Conservation (phyloP, 345 rosid species). For the Syzygium oleosum region DNA sequence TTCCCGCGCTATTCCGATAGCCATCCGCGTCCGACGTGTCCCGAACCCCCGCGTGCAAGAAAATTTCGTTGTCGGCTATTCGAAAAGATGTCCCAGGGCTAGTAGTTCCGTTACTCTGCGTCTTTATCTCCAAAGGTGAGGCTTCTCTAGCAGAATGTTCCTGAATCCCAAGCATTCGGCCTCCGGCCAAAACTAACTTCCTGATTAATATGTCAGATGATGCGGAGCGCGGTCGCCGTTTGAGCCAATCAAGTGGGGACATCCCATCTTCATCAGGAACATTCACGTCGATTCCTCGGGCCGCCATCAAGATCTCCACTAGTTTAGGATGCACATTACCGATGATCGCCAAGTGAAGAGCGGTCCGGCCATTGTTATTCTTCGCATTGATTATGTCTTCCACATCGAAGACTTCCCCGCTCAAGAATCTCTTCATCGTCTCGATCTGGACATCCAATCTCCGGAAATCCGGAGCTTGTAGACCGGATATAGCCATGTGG, state of each 20-base stretch:
- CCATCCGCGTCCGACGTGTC: slow-evolving; percentile 21
- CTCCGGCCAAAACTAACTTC: slow-evolving; percentile 75
- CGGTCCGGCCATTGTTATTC: slow-evolving; percentile 65
- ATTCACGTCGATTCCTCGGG: slow-evolving; percentile 54
- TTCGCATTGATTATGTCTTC: slow-evolving; percentile 44
- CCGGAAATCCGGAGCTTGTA: slow-evolving; percentile 65
- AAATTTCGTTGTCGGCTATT: slow-evolving; percentile 62
- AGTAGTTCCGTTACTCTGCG: slow-evolving; percentile 40
- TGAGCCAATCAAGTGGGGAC: slow-evolving; percentile 84
- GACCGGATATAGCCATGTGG: slow-evolving; percentile 68
- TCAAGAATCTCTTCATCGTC: slow-evolving; percentile 51
- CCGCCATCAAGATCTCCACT: slow-evolving; percentile 68
- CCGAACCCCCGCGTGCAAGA: slow-evolving; percentile 48
- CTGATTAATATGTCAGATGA: slow-evolving; percentile 61
- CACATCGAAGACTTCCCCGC: slow-evolving; percentile 17
- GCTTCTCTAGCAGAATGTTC: slow-evolving; percentile 48
- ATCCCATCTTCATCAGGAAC: slow-evolving; percentile 50
- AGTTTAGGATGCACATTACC: slow-evolving; percentile 59
- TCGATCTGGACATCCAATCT: slow-evolving; percentile 68
- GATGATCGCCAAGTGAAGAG: slow-evolving; percentile 74
- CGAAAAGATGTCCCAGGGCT: slow-evolving; percentile 83
- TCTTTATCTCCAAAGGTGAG: slow-evolving; percentile 58
- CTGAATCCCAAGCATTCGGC: slow-evolving; percentile 35
- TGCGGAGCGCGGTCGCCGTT: slow-evolving; percentile 50
- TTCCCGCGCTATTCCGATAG: slow-evolving; percentile 24